Conservation (phyloP, 148 eudicot species). For the Oxyria digyna region DNA sequence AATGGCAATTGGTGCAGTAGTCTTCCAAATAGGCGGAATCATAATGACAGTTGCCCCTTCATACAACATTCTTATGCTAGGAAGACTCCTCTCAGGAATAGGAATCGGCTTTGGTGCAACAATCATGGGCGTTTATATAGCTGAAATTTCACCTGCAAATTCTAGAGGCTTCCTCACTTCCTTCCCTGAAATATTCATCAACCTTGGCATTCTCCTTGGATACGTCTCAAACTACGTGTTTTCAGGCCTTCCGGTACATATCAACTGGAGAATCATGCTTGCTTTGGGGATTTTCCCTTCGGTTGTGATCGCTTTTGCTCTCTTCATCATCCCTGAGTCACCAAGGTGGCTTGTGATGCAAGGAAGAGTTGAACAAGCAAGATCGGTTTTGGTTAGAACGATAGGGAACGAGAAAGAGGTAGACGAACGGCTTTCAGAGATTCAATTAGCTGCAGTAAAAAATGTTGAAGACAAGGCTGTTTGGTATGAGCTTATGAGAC, state of each 20-base stretch:
- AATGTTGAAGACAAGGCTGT: conserved; percentile 38
- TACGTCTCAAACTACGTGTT: conserved; percentile 72
- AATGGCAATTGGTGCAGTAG: conserved; percentile 63
- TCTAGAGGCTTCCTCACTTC: conserved; percentile 77
- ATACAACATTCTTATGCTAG: conserved; percentile 43
- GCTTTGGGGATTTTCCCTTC: conserved; percentile 82
- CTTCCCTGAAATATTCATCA: conserved; percentile 82
- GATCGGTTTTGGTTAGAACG: conserved; percentile 41
- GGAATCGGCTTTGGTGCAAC: conserved; percentile 84
- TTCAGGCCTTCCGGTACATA: conserved; percentile 50
- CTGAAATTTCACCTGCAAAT: conserved; percentile 70
- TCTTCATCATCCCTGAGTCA: conserved; percentile 82
- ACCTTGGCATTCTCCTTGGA: conserved; percentile 75
- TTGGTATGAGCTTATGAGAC: conserved; percentile 55
- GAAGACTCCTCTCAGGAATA: conserved; percentile 65
- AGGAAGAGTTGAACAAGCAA: conserved; percentile 66
- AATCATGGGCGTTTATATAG: conserved; percentile 81
- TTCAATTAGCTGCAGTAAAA: conserved; percentile 48
- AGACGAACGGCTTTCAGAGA: conserved; percentile 62
- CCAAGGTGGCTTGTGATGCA: conserved; percentile 89
- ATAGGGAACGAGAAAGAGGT: conserved; percentile 48
- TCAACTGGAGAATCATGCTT: conserved; percentile 83
- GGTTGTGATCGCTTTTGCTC: conserved; percentile 45
- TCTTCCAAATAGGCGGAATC: conserved; percentile 66
- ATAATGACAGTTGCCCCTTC: conserved; percentile 73